Percentiles rank a stretch among this genome's conserved stretches.
These are phyloP conservation scores for Psidium guajava DNA, from an alignment of 345 rosid genomes.

Conservation along the genomic window DNA sequence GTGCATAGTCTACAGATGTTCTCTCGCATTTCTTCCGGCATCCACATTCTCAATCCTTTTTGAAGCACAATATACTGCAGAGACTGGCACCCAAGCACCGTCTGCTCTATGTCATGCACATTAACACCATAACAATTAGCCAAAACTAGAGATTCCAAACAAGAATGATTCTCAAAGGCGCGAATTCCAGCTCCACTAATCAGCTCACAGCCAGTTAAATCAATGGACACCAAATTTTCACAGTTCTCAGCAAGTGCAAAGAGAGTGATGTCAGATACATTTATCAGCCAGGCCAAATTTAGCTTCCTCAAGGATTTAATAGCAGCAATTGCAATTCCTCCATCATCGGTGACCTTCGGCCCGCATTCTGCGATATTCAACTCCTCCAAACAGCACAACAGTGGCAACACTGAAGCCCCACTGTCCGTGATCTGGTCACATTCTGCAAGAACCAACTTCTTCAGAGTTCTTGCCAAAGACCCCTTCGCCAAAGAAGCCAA, in stretches of 20 bases:
- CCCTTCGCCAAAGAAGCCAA: constrained; percentile 22
- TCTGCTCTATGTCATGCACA: constrained; percentile 7
- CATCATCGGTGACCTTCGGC: constrained; percentile 24
- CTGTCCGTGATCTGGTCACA: constrained; percentile 27
- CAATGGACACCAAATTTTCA: constrained; percentile 14
- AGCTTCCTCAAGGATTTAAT: constrained; percentile 17
- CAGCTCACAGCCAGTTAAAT: constrained; percentile 33
- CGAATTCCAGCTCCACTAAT: constrained; percentile 24
- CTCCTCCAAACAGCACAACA: constrained; percentile 29
- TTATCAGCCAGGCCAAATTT: constrained; percentile 33
- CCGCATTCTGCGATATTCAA: constrained; percentile 39
- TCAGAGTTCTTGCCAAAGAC: constrained; percentile 14
- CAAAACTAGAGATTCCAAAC: constrained; percentile 20
- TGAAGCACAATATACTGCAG: constrained; percentile 17
- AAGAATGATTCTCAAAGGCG: constrained; percentile 14
- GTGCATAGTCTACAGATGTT: constrained; percentile 11
- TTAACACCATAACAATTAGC: constrained; percentile 13
- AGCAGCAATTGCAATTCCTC: constrained; percentile 19
- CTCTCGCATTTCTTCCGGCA: constrained; percentile 4
- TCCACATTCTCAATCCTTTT: constrained; percentile 21
- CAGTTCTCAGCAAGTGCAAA: constrained; percentile 22
- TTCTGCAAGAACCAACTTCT: constrained; percentile 22
- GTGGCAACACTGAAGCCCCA: constrained; percentile 20
- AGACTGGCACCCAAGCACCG: constrained; percentile 16
- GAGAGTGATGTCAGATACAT: constrained; percentile 21